These are phyloP conservation scores for Suillus clintonianus DNA, from an alignment of 768 basidiomycete genomes.

Conservation along the genomic window DNA sequence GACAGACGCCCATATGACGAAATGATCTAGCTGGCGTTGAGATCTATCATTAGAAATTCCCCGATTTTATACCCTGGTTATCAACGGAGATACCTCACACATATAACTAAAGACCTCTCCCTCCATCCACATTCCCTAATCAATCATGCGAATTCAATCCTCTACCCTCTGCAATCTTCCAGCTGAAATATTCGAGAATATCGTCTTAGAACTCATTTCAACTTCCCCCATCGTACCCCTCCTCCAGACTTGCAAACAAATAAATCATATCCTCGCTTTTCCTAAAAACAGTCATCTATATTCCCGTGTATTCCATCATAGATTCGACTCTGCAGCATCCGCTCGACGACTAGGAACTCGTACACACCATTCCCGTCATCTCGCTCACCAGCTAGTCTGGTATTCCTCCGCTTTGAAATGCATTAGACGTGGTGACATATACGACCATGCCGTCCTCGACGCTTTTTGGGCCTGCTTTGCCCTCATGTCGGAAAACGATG, in stretches of 20 bases:
- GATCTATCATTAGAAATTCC: not conserved
- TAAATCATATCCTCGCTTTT: constrained; percentile 39
- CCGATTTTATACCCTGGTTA: not conserved
- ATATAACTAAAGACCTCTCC: too few relatives aligned
- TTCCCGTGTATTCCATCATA: constrained; percentile 52
- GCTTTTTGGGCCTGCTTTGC: constrained; percentile 51
- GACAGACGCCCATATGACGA: not conserved
- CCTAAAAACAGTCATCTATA: constrained; percentile 40
- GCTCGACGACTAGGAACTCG: constrained; percentile 49
- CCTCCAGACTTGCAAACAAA: constrained; percentile 41
- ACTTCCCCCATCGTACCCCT: constrained; percentile 48
- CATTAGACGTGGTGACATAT: constrained; percentile 34
- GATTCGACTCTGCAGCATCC: constrained; percentile 58
- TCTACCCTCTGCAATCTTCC: constrained; percentile 36
- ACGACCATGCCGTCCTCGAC: constrained; percentile 30
- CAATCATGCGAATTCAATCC: constrained; percentile 6
- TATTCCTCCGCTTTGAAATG: constrained; percentile 34
- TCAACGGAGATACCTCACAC: not conserved
- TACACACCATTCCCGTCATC: constrained; percentile 37
- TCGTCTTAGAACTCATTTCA: constrained; percentile 47
- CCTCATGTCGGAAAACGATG: constrained; percentile 69
- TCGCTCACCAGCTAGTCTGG: constrained; percentile 40
- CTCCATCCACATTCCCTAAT: too few relatives aligned
- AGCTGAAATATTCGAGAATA: constrained; percentile 48
- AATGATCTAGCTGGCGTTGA: not conserved